Base-by-base conservation (phyloP, 2,329 filamentous ascomycete species). In the Fusarium albidum region DNA sequence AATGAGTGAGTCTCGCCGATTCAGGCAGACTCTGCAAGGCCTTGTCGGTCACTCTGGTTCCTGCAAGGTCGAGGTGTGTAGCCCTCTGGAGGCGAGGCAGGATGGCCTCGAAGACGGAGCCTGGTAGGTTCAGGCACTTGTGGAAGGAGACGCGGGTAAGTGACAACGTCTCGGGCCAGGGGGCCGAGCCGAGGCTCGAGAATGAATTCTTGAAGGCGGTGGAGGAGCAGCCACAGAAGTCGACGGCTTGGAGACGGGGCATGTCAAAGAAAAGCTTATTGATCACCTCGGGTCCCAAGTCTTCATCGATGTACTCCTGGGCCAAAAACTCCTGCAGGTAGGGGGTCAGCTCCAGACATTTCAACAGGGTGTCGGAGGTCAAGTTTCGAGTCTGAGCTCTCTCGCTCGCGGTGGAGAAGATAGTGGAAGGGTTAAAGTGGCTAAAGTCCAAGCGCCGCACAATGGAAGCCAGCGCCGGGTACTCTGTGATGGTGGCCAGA, bases 371-470 rank as follows among this genome's bases (percentile, higher is more conserved):
- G 68, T 85, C 83, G 12, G 88, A 80, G 15, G 90, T 94, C 65
- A 95, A 73, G 73, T 93, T 92, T 68, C 85, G 85, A 51, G 90
- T 90, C 72, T 89, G 83, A 17, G 83, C 82, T 52, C 91, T 87
- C 81, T 92, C 88, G 71, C 86, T 85, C 61, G 86, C 88, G 13
- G 88, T 91, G 55, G 84, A 83, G 68, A 92, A 92, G 59, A 92
- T 80, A 49, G 89, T 88, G 48, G 89, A 86, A 17, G 90, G 90
- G 70, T 91, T 93, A 75, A 93, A 93, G 77, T 93, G 90, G 57
- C 89, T 92, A 67, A 95, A 93, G 75, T 95, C 91, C 38, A 94
- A 77, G 43, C 91, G 87, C 52, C 89, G 86, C 37, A 94, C 89
- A 65, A 93, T 85, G 33, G 85, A 88, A 38, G 90, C 91, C 47